A percentile compares a stretch with the other conserved stretches of the same genome.
These are phyloP conservation scores for Beauveria rudraprayagi DNA, from an alignment of 2,329 filamentous ascomycete genomes.

Conservation along the genomic window DNA sequence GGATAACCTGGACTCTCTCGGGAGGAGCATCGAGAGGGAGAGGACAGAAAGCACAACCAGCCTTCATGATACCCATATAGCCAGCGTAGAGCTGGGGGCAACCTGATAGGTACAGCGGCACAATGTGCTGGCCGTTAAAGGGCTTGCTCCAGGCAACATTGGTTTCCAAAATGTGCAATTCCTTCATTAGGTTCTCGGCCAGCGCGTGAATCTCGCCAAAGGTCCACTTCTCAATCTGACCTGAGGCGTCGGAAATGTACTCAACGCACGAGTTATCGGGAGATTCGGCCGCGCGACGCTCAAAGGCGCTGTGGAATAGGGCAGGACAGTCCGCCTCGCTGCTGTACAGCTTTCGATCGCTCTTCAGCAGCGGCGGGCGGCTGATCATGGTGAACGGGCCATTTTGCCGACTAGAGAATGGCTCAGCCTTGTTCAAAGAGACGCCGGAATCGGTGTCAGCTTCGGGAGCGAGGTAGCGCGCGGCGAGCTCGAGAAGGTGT, in stretches of 20 bases:
- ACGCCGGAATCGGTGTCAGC: not conserved
- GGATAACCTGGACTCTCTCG: slow-evolving; percentile 8
- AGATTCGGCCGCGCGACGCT: slow-evolving; percentile 5
- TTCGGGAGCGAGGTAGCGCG: slow-evolving; percentile 7
- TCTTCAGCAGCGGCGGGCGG: slow-evolving; percentile 9
- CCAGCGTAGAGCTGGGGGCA: slow-evolving; percentile 10
- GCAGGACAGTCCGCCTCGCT: slow-evolving; percentile 6
- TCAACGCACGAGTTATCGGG: slow-evolving; percentile 8
- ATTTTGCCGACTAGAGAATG: slow-evolving; percentile 8
- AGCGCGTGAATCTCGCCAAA: slow-evolving; percentile 2
- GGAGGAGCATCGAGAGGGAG: slow-evolving; percentile 9
- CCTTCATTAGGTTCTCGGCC: not conserved
- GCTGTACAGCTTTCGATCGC: slow-evolving; percentile 1
- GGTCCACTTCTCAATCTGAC: slow-evolving; percentile 6
- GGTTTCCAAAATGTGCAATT: slow-evolving; percentile 7
- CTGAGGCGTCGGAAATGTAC: slow-evolving; percentile 8
- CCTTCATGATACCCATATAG: slow-evolving; percentile 15
- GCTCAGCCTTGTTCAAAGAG: not conserved
- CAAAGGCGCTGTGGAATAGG: slow-evolving; percentile 9
- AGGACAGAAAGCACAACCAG: slow-evolving; percentile 6
- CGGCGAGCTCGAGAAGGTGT: slow-evolving; percentile 11
- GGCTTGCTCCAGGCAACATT: slow-evolving; percentile 38
- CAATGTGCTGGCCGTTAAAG: slow-evolving; percentile 31
- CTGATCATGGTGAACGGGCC: slow-evolving; percentile 5
- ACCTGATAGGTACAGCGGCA: slow-evolving; percentile 11